Base-by-base conservation (phyloP, 139 green algal species). In the Helicosporidium sp. region DNA sequence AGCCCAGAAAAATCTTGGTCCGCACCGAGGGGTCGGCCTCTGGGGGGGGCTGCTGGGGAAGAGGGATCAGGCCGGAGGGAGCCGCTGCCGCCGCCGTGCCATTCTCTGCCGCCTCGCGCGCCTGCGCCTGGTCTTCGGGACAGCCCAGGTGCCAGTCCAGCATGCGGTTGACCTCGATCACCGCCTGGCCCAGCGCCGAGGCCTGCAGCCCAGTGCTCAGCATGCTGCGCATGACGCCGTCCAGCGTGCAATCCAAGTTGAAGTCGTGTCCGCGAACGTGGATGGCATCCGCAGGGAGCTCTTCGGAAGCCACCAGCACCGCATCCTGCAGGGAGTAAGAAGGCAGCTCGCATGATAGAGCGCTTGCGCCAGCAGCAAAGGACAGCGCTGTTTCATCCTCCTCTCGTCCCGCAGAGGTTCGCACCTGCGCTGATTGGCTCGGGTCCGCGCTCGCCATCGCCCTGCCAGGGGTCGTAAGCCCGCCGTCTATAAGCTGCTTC, bases 91-190 rank as follows among this genome's bases (percentile, higher is more conserved):
- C 61, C 3, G 67, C 58, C 3, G 75, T 55, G 7, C 19, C 36
- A 23, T 71, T 64, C 6, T 64, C 63, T 15, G 52, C 61, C 26
- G 40, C 52, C 26, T 68, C 43, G 26, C 35, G 39, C 15, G 68
- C 33, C 24, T 55, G 37, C 5, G 50, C 43, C 7, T 55, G 68
- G 42, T 61, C 53, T 2, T 52, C 36, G 7, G 58, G 26, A 6
- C 36, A 49, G 8, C 85, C 34, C 1, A 69, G 56, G 48, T 95
- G 83, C 47, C 25, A 25, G 29, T 50, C 31, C 31, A 37, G 31
- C 88, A 98, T 98, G 17, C 78, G 68, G 51, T 95, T 93, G 61
- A 96, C 63, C 47, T 96, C 89, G 1, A 81, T 42, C 10, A 94
- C 52, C 2, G 83, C 87, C 37, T 84, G 66, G 0, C 82, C 89